Evolutionary conservation across 345 rosid genomes (phyloP).

Genomic region (Abelmoschus esculentus): DNA sequence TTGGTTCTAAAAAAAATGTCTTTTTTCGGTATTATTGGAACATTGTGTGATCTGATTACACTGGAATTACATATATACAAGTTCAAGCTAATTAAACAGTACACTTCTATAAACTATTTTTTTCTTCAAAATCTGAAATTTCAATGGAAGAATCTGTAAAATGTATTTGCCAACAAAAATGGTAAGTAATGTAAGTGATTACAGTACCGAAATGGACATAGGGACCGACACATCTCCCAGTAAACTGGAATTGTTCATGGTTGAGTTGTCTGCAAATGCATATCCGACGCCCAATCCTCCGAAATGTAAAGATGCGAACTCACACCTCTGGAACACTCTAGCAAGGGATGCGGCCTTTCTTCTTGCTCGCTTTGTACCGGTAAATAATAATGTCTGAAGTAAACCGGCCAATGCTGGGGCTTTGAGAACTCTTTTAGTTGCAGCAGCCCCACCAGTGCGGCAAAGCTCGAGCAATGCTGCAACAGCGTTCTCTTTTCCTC

Average conservation of each 20-base stretch:
- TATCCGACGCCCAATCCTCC: conserved; percentile 57
- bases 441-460: conserved; percentile 66
- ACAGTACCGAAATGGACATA: conserved; percentile 59
- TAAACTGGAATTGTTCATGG: conserved; percentile 34
- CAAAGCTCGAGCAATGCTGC: conserved; percentile 92
- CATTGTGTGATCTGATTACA: not conserved
- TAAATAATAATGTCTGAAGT: conserved; percentile 71
- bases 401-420: conserved; percentile 77
- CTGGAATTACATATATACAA: not conserved
- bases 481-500: conserved; percentile 95
- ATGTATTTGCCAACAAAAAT: conserved; percentile 22
- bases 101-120: conserved; percentile 12
- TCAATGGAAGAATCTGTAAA: conserved; percentile 48
- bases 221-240: conserved; percentile 61
- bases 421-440: conserved; percentile 60
- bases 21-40: not conserved
- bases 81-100: not conserved
- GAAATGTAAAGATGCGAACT: conserved; percentile 41
- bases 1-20: no score
- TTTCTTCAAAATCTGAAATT: conserved; percentile 21
- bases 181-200: conserved; percentile 17
- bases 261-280: conserved; percentile 54
- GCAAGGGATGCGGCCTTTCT: conserved; percentile 94
- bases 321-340: conserved; percentile 75
- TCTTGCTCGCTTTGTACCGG: conserved; percentile 89